phyloP scores from a whole-genome alignment of 768 basidiomycete genomes.

The Ephemerocybe angulata region DNA sequence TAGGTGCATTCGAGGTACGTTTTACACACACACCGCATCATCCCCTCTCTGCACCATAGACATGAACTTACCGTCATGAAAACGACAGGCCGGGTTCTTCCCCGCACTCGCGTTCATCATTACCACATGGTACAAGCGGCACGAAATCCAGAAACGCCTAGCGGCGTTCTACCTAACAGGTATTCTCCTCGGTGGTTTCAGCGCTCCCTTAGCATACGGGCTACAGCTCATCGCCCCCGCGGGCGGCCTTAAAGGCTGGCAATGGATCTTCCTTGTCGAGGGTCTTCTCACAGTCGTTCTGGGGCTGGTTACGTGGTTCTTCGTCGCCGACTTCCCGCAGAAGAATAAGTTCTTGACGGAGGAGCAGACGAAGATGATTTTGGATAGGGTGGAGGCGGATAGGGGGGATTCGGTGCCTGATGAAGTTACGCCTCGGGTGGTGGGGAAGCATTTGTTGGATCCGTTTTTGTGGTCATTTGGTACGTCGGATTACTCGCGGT shows the following conservation, averaged over 20 bases:
- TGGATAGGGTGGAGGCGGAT: slow-evolving; percentile 34
- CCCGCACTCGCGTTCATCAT: slow-evolving; percentile 40
- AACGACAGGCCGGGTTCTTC: slow-evolving; percentile 39
- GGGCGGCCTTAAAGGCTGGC: slow-evolving; percentile 31
- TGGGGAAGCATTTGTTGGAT: slow-evolving; percentile 33
- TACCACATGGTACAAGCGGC: slow-evolving; percentile 40
- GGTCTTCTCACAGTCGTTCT: slow-evolving; percentile 30
- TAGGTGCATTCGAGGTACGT: slow-evolving; percentile 24
- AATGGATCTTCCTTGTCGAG: slow-evolving; percentile 36
- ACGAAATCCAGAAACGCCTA: slow-evolving; percentile 40
- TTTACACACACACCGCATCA: no score
- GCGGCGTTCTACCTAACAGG: slow-evolving; percentile 32
- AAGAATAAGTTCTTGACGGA: slow-evolving; percentile 31
- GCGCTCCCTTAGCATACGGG: slow-evolving; percentile 26
- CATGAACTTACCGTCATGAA: no score
- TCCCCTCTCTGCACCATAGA: no score
- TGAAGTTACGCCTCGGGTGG: slow-evolving; percentile 24
- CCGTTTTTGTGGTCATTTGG: slow-evolving; percentile 36
- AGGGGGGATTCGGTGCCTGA: slow-evolving; percentile 37
- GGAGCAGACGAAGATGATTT: slow-evolving; percentile 32
- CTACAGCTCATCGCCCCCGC: slow-evolving; percentile 32
- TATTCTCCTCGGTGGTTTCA: slow-evolving; percentile 28
- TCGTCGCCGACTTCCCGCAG: slow-evolving; percentile 34
- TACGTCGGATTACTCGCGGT: slow-evolving; percentile 10
- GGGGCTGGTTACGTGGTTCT: slow-evolving; percentile 27